Evolutionary conservation across 495 filamentous ascomycete genomes (phyloP), one percentile per base, ranked within the genome.

Genomic region (Penicillium waksmanii): DNA sequence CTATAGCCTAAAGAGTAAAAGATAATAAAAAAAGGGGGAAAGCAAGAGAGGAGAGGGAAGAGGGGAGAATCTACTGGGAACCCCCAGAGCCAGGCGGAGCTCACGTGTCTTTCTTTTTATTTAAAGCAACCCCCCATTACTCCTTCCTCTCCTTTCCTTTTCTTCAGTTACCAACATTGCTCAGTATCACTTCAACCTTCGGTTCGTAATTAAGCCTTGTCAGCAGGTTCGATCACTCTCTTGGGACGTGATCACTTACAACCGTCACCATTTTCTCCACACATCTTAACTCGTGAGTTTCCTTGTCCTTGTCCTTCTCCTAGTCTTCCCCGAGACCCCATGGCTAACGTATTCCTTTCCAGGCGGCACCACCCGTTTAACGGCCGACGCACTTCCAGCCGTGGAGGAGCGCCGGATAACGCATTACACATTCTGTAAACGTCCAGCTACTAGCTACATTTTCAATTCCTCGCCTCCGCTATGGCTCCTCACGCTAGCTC

Each of bases 341-440:
- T 55, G 48, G 44, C 69, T 70, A 56, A 74, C 65, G 47, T 23
- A 18, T 27, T 19, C 47, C 36, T 38, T 56, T 62, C 21, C 69
- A 95, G 94, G 69, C 85, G 89, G 79, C 94, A 98, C 82, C 90
- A 98, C 87, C 92, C 93, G 81, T 96, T 90, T 88, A 94, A 96
- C 86, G 90, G 89, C 87, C 92, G 91, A 83, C 94, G 93, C 85
- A 89, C 91, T 85, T 88, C 92, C 77, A 85, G 89, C 73, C 85
- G 90, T 74, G 93, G 91, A 79, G 87, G 89, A 75, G 86, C 89
- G 86, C 89, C 91, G 85, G 92, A 95, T 80, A 86, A 85, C 68
- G 77, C 82, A 65, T 82, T 81, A 81, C 83, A 66, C 75, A 70
- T 90, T 88, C 88, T 83, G 66, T 77, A 75, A 74, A 62, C 72